Conservation (phyloP, 352 stramenopile genomes). For the Pythium periplocum region DNA sequence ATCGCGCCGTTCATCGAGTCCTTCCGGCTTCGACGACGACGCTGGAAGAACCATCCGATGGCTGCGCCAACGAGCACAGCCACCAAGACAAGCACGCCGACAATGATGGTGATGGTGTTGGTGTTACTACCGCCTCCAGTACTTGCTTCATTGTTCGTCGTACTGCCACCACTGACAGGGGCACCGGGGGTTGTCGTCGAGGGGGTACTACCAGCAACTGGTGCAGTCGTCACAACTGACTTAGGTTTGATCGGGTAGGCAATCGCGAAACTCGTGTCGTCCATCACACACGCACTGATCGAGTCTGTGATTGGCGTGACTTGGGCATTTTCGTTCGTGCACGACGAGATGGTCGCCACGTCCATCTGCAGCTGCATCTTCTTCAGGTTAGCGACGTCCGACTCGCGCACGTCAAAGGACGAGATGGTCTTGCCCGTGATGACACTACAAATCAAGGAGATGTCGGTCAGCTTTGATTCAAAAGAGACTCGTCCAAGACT, state of each 20-base stretch:
- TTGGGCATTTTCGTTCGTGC: neutral
- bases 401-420: constrained; percentile 11
- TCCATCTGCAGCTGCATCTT: constrained; percentile 6
- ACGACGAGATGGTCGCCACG: constrained; percentile 1
- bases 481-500: neutral
- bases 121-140: neutral
- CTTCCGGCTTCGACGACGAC: neutral
- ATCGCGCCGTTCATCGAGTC: neutral
- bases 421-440: constrained; percentile 1
- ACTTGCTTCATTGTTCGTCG: neutral
- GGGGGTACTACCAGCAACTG: constrained; percentile 7
- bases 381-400: constrained; percentile 6
- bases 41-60: constrained; percentile 6
- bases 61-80: constrained; percentile 12
- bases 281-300: constrained; percentile 5
- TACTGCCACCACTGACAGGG: neutral
- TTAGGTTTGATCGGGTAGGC: constrained; percentile 1
- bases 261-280: constrained; percentile 5
- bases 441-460: constrained; percentile 15
- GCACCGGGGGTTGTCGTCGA: neutral
- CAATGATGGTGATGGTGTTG: neutral
- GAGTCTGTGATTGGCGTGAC: neutral
- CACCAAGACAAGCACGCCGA: constrained; percentile 12
- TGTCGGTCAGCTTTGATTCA: neutral
- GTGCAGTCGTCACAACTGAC: constrained; percentile 6